Conservation (phyloP, 192 early-diverging fungal species). For the Neocallimastix lanati region DNA sequence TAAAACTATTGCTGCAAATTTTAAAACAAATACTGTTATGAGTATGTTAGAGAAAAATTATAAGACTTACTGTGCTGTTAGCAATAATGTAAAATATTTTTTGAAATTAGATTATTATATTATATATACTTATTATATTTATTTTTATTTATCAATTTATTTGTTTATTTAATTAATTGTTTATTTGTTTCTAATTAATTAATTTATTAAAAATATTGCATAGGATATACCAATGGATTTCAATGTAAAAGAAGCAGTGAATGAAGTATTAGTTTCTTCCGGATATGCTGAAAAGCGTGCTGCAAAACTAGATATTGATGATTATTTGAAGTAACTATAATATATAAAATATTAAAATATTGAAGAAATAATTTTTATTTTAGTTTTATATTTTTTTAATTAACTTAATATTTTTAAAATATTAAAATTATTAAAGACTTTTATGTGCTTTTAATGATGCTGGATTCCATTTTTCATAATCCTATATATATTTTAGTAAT, state of each 20-base stretch:
- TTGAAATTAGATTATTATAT: not conserved
- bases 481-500: too few relatives aligned
- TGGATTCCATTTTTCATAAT: slow-evolving; percentile 63
- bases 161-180: too few relatives aligned
- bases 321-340: slow-evolving; percentile 57
- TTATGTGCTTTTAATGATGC: slow-evolving; percentile 78
- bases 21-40: slow-evolving; percentile 71
- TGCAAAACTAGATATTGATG: slow-evolving; percentile 82
- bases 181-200: too few relatives aligned
- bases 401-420: not conserved
- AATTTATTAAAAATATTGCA: not conserved
- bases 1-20: slow-evolving; percentile 77
- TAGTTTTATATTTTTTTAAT: not conserved
- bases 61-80: slow-evolving; percentile 74
- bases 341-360: too few relatives aligned
- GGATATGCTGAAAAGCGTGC: slow-evolving; percentile 60
- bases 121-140: too few relatives aligned
- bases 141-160: too few relatives aligned
- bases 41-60: slow-evolving; percentile 91
- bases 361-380: not conserved
- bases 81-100: slow-evolving; percentile 32
- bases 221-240: slow-evolving; percentile 46
- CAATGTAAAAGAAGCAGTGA: slow-evolving; percentile 64
- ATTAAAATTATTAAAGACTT: slow-evolving; percentile 25
- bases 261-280: slow-evolving; percentile 47